Conservation (phyloP, 2,329 filamentous ascomycete genomes). For the Microsporum audouinii region DNA sequence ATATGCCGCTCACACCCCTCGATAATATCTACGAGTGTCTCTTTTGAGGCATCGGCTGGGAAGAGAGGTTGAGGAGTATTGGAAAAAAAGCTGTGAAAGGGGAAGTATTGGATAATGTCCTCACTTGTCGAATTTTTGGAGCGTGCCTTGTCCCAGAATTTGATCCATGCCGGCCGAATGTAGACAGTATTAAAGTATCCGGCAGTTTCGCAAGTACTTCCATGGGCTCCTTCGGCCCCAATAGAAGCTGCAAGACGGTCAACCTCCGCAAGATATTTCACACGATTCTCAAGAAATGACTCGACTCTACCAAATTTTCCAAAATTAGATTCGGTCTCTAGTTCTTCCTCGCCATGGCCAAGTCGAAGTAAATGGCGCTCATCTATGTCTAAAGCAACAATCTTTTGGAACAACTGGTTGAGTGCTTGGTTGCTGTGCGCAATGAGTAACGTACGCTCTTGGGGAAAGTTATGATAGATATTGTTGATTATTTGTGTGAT, state of each 20-base stretch:
- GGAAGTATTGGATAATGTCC: slow-evolving; percentile 63
- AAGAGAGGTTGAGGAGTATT: slow-evolving; percentile 82
- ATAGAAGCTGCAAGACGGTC: slow-evolving; percentile 75
- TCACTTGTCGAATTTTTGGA: slow-evolving; percentile 46
- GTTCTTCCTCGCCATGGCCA: slow-evolving; percentile 89
- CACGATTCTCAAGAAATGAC: slow-evolving; percentile 82
- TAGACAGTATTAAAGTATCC: slow-evolving; percentile 95
- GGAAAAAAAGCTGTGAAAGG: slow-evolving; percentile 78
- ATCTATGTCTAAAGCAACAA: slow-evolving; percentile 90
- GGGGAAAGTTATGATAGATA: slow-evolving; percentile 94
- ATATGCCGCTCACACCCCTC: slow-evolving; percentile 82
- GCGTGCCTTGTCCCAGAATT: slow-evolving; percentile 59
- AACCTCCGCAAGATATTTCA: slow-evolving; percentile 68
- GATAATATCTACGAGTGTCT: slow-evolving; percentile 61
- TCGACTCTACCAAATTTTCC: slow-evolving; percentile 92
- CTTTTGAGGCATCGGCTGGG: slow-evolving; percentile 51
- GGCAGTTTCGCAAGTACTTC: slow-evolving; percentile 90
- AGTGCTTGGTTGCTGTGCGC: slow-evolving; percentile 97
- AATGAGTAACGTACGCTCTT: slow-evolving; percentile 80
- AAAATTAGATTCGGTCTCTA: slow-evolving; percentile 75
- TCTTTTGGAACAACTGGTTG: slow-evolving; percentile 96
- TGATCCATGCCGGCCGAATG: slow-evolving; percentile 75
- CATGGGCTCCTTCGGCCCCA: slow-evolving; percentile 82
- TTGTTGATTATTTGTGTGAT: slow-evolving; percentile 98
- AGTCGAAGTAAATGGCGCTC: slow-evolving; percentile 83